Base-by-base conservation (phyloP, 2,329 filamentous ascomycete species). In the Botrytis galanthina region DNA sequence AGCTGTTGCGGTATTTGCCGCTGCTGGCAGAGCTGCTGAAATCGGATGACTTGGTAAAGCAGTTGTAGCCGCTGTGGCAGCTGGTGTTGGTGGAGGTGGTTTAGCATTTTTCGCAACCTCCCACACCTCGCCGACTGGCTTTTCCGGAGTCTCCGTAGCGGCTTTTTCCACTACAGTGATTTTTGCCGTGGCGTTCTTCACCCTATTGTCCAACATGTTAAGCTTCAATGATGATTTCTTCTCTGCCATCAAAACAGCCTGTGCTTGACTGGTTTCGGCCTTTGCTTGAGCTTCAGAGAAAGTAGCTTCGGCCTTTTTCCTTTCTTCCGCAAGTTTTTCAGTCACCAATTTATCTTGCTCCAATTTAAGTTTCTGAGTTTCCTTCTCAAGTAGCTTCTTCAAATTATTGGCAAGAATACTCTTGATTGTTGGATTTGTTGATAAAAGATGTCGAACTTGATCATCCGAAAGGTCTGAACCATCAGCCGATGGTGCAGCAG, bases 71-170 rank as follows among this genome's bases (percentile, higher is more conserved):
- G 60, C 72, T 16, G 74, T 64, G 42, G 75, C 73, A 42, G 64
- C 72, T n/a, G 77, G 67, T 61, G 75, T 70, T 39, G 73, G 35
- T 60, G 78, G 60, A n/a, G 76, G 74, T 42, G 87, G 85, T 80
- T 89, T 92, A 18, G 89, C 87, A 71, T 83, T 85, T 82, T 95
- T 95, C 0, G 92, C 94, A 71, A 93, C 84, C 76, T 92, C 90
- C 93, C 93, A 98, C 0, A 98, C 95, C 82, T 98, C 94, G 16
- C 85, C 88, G 6, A 98, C 94, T 0, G 94, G 89, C 80, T 90
- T 91, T 78, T 95, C 87, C 0, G 95, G 95, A 0, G 95, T 98
- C 66, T 97, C 92, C n/a, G 87, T 87, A 0, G 92, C 94, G 20
- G 95, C 95, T 64, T 90, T 92, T 79, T 94, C 88, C 5, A 98